Evolutionary conservation across 176 grass and related monocot species (phyloP).

Genomic region (Lolium rigidum): DNA sequence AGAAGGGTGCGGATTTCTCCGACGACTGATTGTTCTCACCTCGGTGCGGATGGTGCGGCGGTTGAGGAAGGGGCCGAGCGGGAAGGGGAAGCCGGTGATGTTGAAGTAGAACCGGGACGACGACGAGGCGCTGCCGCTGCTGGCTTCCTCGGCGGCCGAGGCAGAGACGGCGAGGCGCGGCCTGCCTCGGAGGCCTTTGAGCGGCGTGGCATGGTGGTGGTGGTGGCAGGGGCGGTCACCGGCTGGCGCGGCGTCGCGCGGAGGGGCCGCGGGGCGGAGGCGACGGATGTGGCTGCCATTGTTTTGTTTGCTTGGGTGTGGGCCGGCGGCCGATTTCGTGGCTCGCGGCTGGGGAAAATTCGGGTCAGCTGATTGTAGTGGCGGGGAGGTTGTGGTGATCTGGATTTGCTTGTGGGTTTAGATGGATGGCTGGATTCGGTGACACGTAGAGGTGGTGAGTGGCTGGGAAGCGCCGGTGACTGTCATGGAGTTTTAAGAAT

Average conservation of each 20-base stretch:
- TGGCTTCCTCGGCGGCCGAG: constrained; percentile 26
- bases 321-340: neutral
- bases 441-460: constrained; percentile 33
- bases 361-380: neutral
- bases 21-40: neutral
- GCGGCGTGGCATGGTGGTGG: neutral
- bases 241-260: neutral
- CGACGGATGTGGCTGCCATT: constrained; percentile 46
- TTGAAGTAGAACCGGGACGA: constrained; percentile 81
- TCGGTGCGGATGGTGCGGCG: constrained; percentile 84
- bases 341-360: constrained; percentile 23
- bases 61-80: constrained; percentile 94
- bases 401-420: constrained; percentile 4
- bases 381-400: constrained; percentile 1
- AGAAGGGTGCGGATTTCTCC: too few species aligned
- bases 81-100: constrained; percentile 98
- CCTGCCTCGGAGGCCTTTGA: neutral
- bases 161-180: constrained; percentile 49
- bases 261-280: constrained; percentile 38
- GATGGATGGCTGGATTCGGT: constrained; percentile 38
- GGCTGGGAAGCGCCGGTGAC: constrained; percentile 4
- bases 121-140: constrained; percentile 18
- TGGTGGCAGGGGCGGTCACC: neutral
- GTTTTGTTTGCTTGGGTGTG: neutral
- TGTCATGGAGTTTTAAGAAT: neutral